Percentiles rank a stretch among this genome's conserved stretches.
phyloP scores from a whole-genome alignment of 177 flowering plant genomes.

The Vitis hybrid region DNA sequence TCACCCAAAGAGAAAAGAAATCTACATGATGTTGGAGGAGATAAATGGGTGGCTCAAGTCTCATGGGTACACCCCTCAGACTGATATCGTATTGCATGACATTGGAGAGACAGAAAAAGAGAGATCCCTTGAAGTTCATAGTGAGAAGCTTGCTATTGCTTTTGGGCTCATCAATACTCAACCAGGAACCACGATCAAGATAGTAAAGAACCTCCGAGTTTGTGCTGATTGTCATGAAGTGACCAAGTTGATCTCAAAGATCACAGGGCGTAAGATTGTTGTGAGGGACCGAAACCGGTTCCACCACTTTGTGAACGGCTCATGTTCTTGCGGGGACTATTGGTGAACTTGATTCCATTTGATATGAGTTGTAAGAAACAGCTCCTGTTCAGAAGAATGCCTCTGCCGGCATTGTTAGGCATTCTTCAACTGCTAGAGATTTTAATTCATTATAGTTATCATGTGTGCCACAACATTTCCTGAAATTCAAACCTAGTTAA shows the following conservation, averaged over 20 bases:
- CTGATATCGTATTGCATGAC: conserved; percentile 61
- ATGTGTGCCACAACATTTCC: neutral
- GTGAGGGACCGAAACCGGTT: conserved; percentile 84
- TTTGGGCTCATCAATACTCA: conserved; percentile 81
- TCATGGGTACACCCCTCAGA: conserved; percentile 56
- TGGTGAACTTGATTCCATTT: conserved; percentile 42
- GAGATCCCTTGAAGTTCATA: conserved; percentile 63
- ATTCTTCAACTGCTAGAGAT: neutral
- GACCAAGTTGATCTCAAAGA: conserved; percentile 66
- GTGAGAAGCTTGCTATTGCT: conserved; percentile 79
- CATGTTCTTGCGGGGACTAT: conserved; percentile 73
- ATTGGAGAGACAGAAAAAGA: conserved; percentile 51
- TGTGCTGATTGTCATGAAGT: conserved; percentile 74
- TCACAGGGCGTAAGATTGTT: conserved; percentile 74
- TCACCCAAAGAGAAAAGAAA: conserved; percentile 65
- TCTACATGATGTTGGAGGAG: conserved; percentile 67
- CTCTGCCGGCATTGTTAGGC: neutral
- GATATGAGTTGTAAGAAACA: neutral
- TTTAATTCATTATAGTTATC: neutral
- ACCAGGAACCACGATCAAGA: conserved; percentile 58
- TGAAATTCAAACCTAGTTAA: neutral
- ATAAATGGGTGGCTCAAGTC: conserved; percentile 48
- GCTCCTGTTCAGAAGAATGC: neutral
- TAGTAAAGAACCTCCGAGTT: conserved; percentile 78
- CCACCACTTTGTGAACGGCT: conserved; percentile 71